Base-by-base conservation (phyloP, 192 early-diverging fungal genomes). In the Coemansia sp. region DNA sequence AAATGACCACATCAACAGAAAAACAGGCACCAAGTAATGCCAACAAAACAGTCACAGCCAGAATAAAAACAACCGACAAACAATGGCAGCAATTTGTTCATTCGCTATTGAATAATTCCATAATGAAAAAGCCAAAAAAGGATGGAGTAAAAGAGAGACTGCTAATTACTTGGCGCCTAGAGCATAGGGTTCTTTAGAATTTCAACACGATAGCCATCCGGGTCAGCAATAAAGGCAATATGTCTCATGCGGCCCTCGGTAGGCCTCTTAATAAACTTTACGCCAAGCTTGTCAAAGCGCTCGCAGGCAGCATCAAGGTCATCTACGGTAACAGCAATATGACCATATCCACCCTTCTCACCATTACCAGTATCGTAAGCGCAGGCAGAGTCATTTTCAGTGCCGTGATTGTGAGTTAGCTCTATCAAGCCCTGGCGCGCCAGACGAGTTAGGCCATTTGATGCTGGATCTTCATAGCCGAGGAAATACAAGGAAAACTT, bases 371-470 rank as follows among this genome's bases (percentile, higher is more conserved):
- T 89, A 68, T 82, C 75, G 69, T 93, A 92, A 18, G 76, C 57
- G 64, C 89, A 87, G 22, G 65, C 58, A 16, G 71, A 52, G 51
- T 94, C 88, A 19, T 77, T 64, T 68, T 94, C 90, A 14, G 89
- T 91, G 24, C 90, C 90, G 77, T 89, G 89, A 81, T 94, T 93
- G 78, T 94, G 90, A 25, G 92, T 94, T 65, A 94, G 83, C 75
- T 94, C 92, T 27, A 94, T 74, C 19, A 94, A 67, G 25, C 88
- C 92, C 61, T 89, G 85, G 58, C 84, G 82, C 28, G 68, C 80
- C 62, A 91, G 87, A 8, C 82, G 80, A 7, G 78, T 74, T 21
- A 82, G 66, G 14, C 83, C 62, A 14, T 58, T 34, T 28, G 65
- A 64, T n/a, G 38, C 70, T 3, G 87, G 85, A 21, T 84, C 59